phyloP scores from a whole-genome alignment of 345 rosid species.

The Linum trigynum region DNA sequence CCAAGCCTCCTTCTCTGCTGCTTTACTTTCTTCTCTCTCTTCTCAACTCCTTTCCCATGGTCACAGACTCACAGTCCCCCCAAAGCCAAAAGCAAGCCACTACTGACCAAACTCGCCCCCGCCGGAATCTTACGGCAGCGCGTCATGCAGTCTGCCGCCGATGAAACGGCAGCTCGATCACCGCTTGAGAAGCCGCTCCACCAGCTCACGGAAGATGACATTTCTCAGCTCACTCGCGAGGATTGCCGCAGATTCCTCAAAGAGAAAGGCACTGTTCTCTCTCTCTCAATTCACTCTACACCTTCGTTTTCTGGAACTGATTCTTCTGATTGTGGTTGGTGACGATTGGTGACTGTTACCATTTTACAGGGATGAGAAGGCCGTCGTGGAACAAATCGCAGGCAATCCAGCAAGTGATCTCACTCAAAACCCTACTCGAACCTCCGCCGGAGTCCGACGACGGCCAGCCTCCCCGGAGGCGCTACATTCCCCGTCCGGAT shows the following conservation, averaged over 20 bases:
- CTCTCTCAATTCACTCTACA: not conserved
- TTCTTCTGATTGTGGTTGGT: not conserved
- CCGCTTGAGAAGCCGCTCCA: not conserved
- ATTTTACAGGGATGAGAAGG: constrained; percentile 35
- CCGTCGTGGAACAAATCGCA: constrained; percentile 57
- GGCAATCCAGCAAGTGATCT: constrained; percentile 48
- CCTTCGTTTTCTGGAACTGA: not conserved
- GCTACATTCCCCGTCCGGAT: constrained; percentile 19
- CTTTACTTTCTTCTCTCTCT: not conserved
- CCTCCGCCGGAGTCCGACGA: constrained; percentile 24
- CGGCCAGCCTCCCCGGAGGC: constrained; percentile 19
- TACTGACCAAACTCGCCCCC: constrained; percentile 17
- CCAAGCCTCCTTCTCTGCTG: not conserved
- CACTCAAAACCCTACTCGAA: constrained; percentile 34
- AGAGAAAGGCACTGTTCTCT: not conserved
- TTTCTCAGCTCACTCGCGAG: constrained; percentile 4
- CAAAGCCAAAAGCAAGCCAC: constrained; percentile 3
- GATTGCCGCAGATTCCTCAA: constrained; percentile 5
- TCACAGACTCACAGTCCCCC: not conserved
- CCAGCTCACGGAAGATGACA: constrained; percentile 4
- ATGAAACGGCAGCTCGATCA: not conserved
- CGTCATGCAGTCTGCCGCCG: constrained; percentile 9
- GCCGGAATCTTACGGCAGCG: not conserved
- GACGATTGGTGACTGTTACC: not conserved
- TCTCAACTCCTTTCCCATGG: not conserved